phyloP scores from a whole-genome alignment of 140 eudicot genomes.

The Stevia rebaudiana region DNA sequence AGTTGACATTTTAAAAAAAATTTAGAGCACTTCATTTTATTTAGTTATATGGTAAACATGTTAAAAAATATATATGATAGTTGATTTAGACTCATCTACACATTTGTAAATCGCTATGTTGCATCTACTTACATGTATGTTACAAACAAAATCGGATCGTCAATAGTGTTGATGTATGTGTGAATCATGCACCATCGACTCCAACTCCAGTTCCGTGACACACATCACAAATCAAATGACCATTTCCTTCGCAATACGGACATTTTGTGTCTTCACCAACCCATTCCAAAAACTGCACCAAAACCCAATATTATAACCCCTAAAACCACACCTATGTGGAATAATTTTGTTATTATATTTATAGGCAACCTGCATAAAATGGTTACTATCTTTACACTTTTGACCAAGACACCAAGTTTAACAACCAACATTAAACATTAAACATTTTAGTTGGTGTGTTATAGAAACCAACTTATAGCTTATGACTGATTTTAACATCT shows the following conservation, averaged over 20 bases:
- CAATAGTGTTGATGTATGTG: slow-evolving; percentile 5
- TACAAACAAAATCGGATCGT: not conserved
- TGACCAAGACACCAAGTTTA: not conserved
- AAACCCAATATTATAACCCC: slow-evolving; percentile 1
- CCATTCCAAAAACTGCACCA: slow-evolving; percentile 92
- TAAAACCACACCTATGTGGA: not conserved
- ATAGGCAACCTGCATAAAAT: not conserved
- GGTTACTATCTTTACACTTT: not conserved
- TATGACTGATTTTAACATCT: not conserved
- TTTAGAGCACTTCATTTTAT: too few relatives aligned
- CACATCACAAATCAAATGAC: slow-evolving; percentile 52
- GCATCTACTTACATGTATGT: slow-evolving; percentile 21
- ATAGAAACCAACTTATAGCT: not conserved
- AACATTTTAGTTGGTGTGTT: not conserved
- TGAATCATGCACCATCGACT: not conserved
- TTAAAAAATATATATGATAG: not conserved
- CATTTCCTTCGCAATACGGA: slow-evolving; percentile 79
- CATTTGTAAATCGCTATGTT: slow-evolving; percentile 1
- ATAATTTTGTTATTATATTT: not conserved
- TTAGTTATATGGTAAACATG: too few relatives aligned
- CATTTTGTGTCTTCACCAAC: slow-evolving; percentile 81
- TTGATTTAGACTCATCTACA: not conserved
- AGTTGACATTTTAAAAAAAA: too few relatives aligned
- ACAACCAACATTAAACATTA: not conserved
- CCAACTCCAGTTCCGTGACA: slow-evolving; percentile 46